Conservation (phyloP, 2,329 filamentous ascomycete species). For the Pseudogymnoascus sp. region DNA sequence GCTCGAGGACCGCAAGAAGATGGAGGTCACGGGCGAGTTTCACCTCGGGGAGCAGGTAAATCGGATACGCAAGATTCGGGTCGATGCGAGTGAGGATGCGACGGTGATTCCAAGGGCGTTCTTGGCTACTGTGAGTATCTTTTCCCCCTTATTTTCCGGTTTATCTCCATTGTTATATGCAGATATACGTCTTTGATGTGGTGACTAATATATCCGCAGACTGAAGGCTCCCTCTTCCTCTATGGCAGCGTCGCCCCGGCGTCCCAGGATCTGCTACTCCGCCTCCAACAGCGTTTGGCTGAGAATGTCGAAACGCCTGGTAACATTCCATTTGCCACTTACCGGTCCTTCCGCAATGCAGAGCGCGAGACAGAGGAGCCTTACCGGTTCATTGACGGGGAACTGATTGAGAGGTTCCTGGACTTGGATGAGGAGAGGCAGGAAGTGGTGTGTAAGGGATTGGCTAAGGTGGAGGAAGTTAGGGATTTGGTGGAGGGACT, state of each 20-base stretch:
- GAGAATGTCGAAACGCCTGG: conserved; percentile 60
- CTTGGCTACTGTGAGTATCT: conserved; percentile 65
- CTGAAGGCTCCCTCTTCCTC: conserved; percentile 86
- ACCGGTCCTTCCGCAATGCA: conserved; percentile 71
- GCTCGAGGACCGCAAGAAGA: conserved; percentile 58
- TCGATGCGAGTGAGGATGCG: conserved; percentile 54
- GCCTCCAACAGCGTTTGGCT: conserved; percentile 66
- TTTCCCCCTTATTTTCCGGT: neutral
- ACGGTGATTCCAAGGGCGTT: conserved; percentile 76
- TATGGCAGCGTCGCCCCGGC: conserved; percentile 68
- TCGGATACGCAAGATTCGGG: conserved; percentile 65
- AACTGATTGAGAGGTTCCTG: conserved; percentile 79
- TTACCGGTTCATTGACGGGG: conserved; percentile 83
- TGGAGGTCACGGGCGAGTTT: conserved; percentile 73
- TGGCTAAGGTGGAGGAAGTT: conserved; percentile 54
- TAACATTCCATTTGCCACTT: conserved; percentile 65
- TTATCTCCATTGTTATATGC: neutral
- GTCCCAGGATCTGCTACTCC: conserved; percentile 72
- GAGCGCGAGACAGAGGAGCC: conserved; percentile 66
- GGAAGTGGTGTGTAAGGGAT: conserved; percentile 43
- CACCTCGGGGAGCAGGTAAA: conserved; percentile 91
- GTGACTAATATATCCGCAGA: conserved; percentile 39
- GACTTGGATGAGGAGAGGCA: conserved; percentile 54
- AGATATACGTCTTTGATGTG: neutral
- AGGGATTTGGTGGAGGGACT: conserved; percentile 54